Percentiles rank a stretch among this genome's conserved stretches.
These are phyloP conservation scores for Trichoderma afroharzianum DNA, from an alignment of 2,329 filamentous ascomycete genomes.

Conservation along the genomic window DNA sequence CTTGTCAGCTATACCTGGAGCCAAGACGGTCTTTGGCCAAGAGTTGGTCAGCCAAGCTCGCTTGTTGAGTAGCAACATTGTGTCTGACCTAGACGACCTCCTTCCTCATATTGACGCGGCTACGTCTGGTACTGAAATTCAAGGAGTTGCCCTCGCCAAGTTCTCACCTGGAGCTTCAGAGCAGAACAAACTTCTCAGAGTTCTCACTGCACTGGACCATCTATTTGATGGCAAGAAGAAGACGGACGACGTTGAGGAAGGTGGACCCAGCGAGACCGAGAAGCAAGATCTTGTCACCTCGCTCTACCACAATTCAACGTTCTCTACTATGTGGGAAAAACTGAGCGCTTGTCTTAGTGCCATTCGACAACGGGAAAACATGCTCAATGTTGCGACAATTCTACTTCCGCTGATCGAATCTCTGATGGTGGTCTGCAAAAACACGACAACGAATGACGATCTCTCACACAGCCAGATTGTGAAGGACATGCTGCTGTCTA, in stretches of 20 bases:
- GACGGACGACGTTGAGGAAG: slow-evolving; percentile 45
- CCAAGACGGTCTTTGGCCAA: slow-evolving; percentile 86
- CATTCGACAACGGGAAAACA: slow-evolving; percentile 87
- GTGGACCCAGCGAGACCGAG: slow-evolving; percentile 53
- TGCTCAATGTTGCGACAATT: slow-evolving; percentile 96
- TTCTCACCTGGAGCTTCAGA: slow-evolving; percentile 96
- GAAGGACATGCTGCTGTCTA: slow-evolving; percentile 71
- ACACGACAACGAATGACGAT: slow-evolving; percentile 75
- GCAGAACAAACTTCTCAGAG: slow-evolving; percentile 89
- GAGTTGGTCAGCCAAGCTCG: slow-evolving; percentile 88
- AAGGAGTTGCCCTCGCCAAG: slow-evolving; percentile 88
- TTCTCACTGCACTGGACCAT: slow-evolving; percentile 91
- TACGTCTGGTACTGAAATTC: slow-evolving; percentile 86
- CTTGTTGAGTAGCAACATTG: slow-evolving; percentile 76
- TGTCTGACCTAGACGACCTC: slow-evolving; percentile 79
- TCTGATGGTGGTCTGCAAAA: slow-evolving; percentile 99
- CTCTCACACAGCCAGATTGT: slow-evolving; percentile 45
- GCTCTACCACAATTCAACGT: slow-evolving; percentile 87
- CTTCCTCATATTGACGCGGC: slow-evolving; percentile 83
- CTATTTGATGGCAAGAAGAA: slow-evolving; percentile 82
- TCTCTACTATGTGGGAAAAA: slow-evolving; percentile 87
- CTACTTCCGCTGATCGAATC: slow-evolving; percentile 91
- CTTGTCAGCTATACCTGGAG: slow-evolving; percentile 84
- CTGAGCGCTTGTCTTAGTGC: slow-evolving; percentile 83
- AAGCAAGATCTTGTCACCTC: slow-evolving; percentile 83